Evolutionary conservation across 768 basidiomycete species (phyloP).

Genomic region (Suillus occidentalis): DNA sequence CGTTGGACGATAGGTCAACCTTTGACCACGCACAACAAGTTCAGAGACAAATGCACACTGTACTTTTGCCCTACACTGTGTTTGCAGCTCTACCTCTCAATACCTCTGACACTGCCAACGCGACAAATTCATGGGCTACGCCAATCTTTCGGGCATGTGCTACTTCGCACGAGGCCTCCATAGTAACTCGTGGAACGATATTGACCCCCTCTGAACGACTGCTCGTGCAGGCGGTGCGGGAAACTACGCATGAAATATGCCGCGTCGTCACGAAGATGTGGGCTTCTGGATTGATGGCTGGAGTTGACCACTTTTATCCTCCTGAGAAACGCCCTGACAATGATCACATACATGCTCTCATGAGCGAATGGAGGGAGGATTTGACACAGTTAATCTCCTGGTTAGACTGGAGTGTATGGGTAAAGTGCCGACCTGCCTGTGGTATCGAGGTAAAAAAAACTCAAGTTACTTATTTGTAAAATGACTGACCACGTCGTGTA

Average conservation of each 20-base stretch:
- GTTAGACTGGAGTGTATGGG: slow-evolving; percentile 25
- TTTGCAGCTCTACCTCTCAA: slow-evolving; percentile 2
- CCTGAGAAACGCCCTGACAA: slow-evolving; percentile 3
- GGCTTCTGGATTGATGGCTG: slow-evolving; percentile 16
- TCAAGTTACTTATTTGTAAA: not conserved
- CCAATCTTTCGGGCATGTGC: slow-evolving; percentile 14
- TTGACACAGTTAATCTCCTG: slow-evolving; percentile 16
- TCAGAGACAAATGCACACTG: slow-evolving; percentile 20
- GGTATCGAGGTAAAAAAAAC: slow-evolving; percentile 8
- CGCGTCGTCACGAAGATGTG: slow-evolving; percentile 20
- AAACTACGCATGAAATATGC: slow-evolving; percentile 21
- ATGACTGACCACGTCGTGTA: slow-evolving; percentile 4
- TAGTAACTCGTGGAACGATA: not conserved
- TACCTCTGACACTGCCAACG: not conserved
- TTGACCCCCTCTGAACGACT: slow-evolving; percentile 15
- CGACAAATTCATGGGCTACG: slow-evolving; percentile 12
- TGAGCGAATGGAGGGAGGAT: slow-evolving; percentile 13
- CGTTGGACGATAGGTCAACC: slow-evolving; percentile 11
- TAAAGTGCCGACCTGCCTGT: slow-evolving; percentile 20
- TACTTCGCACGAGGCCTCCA: slow-evolving; percentile 11
- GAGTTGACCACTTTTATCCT: slow-evolving; percentile 6
- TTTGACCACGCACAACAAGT: slow-evolving; percentile 9
- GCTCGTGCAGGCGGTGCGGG: slow-evolving; percentile 13
- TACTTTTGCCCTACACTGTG: slow-evolving; percentile 15
- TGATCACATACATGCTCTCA: not conserved